Evolutionary conservation across 2,329 filamentous ascomycete species (phyloP).

Genomic region (Pseudopithomyces chartarum): DNA sequence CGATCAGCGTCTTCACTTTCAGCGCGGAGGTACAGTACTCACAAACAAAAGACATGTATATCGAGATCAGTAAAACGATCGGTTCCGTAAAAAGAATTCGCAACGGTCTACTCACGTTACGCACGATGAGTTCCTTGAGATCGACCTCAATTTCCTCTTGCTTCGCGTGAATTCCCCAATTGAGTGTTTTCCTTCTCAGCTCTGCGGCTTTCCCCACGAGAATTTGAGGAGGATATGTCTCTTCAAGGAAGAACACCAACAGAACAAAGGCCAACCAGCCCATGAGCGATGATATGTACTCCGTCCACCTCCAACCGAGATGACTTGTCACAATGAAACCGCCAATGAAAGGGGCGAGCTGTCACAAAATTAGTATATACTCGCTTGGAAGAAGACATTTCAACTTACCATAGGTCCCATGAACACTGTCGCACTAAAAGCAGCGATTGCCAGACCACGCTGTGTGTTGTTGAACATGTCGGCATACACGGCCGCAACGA

Average conservation of each 20-base stretch:
- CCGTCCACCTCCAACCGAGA: conserved; percentile 61
- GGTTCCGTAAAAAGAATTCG: conserved; percentile 56
- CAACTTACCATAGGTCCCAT: conserved; percentile 51
- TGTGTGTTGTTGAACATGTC: conserved; percentile 60
- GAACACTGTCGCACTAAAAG: conserved; percentile 57
- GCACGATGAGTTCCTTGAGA: conserved; percentile 54
- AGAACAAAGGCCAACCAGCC: conserved; percentile 57
- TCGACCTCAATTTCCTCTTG: conserved; percentile 60
- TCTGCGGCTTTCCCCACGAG: conserved; percentile 62
- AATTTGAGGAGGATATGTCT: conserved; percentile 64
- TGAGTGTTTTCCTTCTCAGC: conserved; percentile 59
- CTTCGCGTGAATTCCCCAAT: conserved; percentile 67
- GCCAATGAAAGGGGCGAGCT: conserved; percentile 56
- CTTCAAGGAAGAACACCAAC: conserved; percentile 59
- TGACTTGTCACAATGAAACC: conserved; percentile 57
- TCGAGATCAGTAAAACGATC: conserved; percentile 53
- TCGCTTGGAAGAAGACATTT: conserved; percentile 45
- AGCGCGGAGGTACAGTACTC: conserved; percentile 9
- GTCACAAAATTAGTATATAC: neutral
- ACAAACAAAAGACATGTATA: conserved; percentile 52
- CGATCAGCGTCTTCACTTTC: neutral
- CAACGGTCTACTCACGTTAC: conserved; percentile 59
- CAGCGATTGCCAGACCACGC: conserved; percentile 51
- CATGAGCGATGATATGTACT: conserved; percentile 61
- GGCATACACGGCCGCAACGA: conserved; percentile 60